phyloP scores from a whole-genome alignment of 1,284 basidiomycete genomes.

The Trichosporon sp. region DNA sequence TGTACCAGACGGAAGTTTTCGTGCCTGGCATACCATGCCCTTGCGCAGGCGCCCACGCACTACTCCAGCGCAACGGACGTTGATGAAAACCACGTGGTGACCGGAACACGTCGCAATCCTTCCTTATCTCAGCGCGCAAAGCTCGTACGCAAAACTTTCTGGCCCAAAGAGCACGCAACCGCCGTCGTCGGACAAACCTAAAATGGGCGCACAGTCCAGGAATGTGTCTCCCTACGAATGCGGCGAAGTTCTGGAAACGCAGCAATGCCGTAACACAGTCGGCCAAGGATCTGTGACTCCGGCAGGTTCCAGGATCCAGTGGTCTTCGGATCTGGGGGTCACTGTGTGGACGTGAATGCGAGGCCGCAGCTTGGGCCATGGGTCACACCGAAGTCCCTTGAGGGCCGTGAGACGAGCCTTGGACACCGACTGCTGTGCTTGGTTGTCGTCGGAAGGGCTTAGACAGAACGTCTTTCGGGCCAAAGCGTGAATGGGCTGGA shows the following conservation, averaged over 20 bases:
- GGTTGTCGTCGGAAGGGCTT: background rate
- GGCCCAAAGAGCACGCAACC: background rate
- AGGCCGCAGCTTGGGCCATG: background rate
- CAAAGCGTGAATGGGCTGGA: background rate
- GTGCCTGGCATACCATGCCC: too few relatives aligned
- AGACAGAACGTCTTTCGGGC: background rate
- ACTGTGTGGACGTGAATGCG: background rate
- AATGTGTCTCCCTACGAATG: background rate
- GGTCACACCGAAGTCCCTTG: background rate
- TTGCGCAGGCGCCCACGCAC: background rate
- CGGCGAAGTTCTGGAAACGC: background rate
- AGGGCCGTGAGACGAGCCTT: background rate
- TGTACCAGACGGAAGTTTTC: background rate
- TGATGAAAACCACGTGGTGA: background rate
- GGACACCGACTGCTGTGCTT: background rate
- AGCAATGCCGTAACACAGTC: background rate
- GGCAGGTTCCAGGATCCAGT: background rate
- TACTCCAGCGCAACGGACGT: background rate
- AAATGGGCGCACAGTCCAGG: background rate
- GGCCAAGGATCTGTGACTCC: background rate
- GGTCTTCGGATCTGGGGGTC: background rate
- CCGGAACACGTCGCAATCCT: background rate
- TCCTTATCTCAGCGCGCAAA: background rate
- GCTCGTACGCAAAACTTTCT: background rate
- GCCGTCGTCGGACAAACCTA: background rate